Base-by-base conservation (phyloP, 306 rosid genomes). In the Comarum palustre region DNA sequence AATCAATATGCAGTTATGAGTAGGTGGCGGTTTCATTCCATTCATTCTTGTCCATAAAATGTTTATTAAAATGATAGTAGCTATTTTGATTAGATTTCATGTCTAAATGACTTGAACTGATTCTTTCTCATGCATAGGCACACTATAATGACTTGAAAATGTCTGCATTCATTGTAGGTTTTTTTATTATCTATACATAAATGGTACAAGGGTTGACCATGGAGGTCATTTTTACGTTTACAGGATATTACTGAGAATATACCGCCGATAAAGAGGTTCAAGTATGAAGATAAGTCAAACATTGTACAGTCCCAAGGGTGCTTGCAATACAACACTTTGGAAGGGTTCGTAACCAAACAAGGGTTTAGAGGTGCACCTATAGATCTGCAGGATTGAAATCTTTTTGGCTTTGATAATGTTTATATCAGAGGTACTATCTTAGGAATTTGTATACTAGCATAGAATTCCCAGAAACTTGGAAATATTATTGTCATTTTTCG, bases 261-360 rank as follows among this genome's bases (percentile, higher is more conserved):
- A 20, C 14, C 22, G 8, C 78, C 76, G 68, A 43, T 84, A 73
- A 93, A 90, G 84, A 83, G 90, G 85, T 41, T 36, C 60, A 90
- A 89, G 74, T 6, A 22, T 8, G 96, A 90, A 82, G 66, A 80
- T 59, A 87, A 81, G 77, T 68, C 81, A 50, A 84, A 66, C 57
- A 64, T 68, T 79, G 19, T 77, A 73, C 84, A 75, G 78, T 83
- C 92, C 32, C 72, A 78, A 73, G 94, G 94, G 46, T 77, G 83
- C 79, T 66, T 90, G 81, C 98, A 86, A 86, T 90, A 69, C 97
- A 93, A 54, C 90, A 93, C 75, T 90, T 90, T 78, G 87, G 84
- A 34, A 87, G 84, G 77, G 87, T 69, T 58, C 62, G 50, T 71
- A 81, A 84, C 45, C 87, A 73, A 69, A 70, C 42, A 15, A 74